phyloP scores from a whole-genome alignment of 2,329 filamentous ascomycete genomes.

The Aspergillus sp. region DNA sequence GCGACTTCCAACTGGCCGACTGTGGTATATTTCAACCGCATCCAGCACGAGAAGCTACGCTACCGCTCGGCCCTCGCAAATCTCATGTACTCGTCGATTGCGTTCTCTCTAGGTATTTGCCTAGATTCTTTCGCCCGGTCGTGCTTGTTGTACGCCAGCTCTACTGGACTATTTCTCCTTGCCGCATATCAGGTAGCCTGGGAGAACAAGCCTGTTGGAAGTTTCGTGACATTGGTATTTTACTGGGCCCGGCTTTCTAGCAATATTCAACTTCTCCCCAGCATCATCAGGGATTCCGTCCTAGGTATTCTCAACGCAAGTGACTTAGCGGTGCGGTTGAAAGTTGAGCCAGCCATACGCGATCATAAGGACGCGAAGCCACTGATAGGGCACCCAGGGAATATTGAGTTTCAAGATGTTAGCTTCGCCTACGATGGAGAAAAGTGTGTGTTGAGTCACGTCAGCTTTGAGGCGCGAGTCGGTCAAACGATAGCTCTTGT shows the following conservation, averaged over 20 bases:
- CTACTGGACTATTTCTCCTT: constrained; percentile 51
- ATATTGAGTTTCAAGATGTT: constrained; percentile 51
- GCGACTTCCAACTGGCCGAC: neutral
- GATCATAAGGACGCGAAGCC: constrained; percentile 24
- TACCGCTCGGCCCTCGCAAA: constrained; percentile 45
- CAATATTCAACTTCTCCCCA: constrained; percentile 53
- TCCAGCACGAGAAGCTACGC: constrained; percentile 51
- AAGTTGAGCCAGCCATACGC: constrained; percentile 46
- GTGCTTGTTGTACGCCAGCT: constrained; percentile 49
- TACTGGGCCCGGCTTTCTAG: constrained; percentile 54
- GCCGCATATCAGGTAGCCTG: constrained; percentile 55
- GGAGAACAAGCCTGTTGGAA: constrained; percentile 54
- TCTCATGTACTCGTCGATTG: constrained; percentile 36
- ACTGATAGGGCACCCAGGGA: constrained; percentile 27
- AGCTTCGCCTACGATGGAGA: constrained; percentile 54
- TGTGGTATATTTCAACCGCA: neutral
- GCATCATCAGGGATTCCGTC: constrained; percentile 50
- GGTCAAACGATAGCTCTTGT: constrained; percentile 56
- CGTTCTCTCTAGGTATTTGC: constrained; percentile 34
- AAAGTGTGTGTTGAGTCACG: constrained; percentile 48
- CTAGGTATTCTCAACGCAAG: constrained; percentile 65
- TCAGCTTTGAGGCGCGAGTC: constrained; percentile 48
- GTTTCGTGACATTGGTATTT: constrained; percentile 63
- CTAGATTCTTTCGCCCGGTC: constrained; percentile 43
- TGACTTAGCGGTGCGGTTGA: constrained; percentile 47